Evolutionary conservation across 2,329 filamentous ascomycete species (phyloP).

Genomic region (Aureobasidium uvarum): DNA sequence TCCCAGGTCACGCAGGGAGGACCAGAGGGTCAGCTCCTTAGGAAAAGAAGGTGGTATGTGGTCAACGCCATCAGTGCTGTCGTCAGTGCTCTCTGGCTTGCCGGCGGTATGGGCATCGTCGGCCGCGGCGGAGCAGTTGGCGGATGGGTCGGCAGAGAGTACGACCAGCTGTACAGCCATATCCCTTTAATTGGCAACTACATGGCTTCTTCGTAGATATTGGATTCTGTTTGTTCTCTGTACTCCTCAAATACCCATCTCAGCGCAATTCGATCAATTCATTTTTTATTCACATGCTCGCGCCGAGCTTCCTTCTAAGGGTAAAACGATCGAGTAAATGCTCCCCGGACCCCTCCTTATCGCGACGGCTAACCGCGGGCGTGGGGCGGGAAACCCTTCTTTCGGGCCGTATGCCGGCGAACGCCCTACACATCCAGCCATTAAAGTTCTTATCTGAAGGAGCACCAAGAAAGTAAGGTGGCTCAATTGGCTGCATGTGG

Average conservation of each 20-base stretch:
- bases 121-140: conserved; percentile 65
- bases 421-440: conserved; percentile 4
- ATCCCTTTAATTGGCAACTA: conserved; percentile 58
- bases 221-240: not conserved
- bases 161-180: conserved; percentile 68
- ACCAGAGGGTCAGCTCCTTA: conserved; percentile 51
- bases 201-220: conserved; percentile 34
- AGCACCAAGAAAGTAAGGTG: conserved; percentile 21
- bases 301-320: conserved; percentile 9
- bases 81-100: conserved; percentile 70
- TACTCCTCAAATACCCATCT: conserved; percentile 12
- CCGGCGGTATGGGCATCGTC: conserved; percentile 75
- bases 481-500: conserved; percentile 21
- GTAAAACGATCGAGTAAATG: conserved; percentile 16
- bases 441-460: conserved; percentile 21
- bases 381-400: not conserved
- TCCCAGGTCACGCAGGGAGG: conserved; percentile 52
- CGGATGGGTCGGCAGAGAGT: conserved; percentile 78
- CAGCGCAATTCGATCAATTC: not conserved
- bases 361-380: not conserved
- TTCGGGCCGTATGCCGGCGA: conserved; percentile 1
- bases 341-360: conserved; percentile 11
- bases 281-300: not conserved
- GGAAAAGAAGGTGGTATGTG: conserved; percentile 66
- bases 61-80: conserved; percentile 64